Evolutionary conservation across 2,329 filamentous ascomycete genomes (phyloP).

Genomic region (Alternaria sp.): DNA sequence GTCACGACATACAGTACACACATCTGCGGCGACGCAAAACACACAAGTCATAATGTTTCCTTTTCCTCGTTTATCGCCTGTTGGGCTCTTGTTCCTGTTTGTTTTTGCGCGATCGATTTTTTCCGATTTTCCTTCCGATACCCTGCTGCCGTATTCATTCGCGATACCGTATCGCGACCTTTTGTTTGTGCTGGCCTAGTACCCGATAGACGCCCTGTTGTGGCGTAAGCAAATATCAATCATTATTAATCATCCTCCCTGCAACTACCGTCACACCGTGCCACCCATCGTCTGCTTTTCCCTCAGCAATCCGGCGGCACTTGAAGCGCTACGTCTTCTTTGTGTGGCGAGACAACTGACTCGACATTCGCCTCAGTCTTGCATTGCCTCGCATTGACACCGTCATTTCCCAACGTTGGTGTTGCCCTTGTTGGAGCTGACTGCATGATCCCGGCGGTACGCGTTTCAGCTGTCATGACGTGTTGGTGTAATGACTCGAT

Average conservation of each 20-base stretch:
- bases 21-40: conserved; percentile 16
- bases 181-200: neutral
- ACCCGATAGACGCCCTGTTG: neutral
- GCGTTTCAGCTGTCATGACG: neutral
- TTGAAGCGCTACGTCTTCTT: neutral
- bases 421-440: neutral
- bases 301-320: neutral
- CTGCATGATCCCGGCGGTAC: neutral
- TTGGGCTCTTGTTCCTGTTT: neutral
- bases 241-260: neutral
- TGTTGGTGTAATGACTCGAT: neutral
- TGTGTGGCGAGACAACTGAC: neutral
- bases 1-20: conserved; percentile 18
- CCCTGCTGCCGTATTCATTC: conserved; percentile 6
- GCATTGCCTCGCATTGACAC: neutral
- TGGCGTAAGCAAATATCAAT: neutral
- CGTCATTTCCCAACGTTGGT: neutral
- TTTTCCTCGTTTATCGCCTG: neutral
- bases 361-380: neutral
- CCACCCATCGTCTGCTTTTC: neutral
- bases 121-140: conserved; percentile 18
- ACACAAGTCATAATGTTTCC: conserved; percentile 16
- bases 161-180: neutral
- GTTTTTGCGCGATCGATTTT: conserved; percentile 3
- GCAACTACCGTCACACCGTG: neutral